Evolutionary conservation across 257 asterid species (phyloP).

Genomic region (Ilex asprella): DNA sequence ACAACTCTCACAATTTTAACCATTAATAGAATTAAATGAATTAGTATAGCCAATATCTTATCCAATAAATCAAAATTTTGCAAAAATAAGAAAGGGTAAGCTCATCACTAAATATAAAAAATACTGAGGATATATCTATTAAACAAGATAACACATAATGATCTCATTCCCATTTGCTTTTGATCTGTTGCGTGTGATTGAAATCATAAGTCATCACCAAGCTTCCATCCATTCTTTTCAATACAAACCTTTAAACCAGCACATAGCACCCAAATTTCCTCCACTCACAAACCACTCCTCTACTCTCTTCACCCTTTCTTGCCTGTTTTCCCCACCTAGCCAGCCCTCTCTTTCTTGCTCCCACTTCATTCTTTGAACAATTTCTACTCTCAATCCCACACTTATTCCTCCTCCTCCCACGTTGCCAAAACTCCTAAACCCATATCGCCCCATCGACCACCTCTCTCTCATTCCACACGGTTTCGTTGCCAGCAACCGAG

Average conservation of each 20-base stretch:
- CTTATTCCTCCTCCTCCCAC: neutral
- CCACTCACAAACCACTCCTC: slow-evolving; percentile 1
- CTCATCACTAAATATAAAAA: too few relatives aligned
- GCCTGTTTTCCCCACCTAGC: slow-evolving; percentile 1
- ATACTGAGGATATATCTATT: too few relatives aligned
- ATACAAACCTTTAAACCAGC: slow-evolving; percentile 3
- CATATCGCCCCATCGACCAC: neutral
- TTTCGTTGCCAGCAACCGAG: neutral
- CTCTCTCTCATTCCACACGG: neutral
- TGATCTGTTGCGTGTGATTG: slow-evolving; percentile 1
- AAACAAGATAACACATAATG: too few relatives aligned
- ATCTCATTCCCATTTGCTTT: slow-evolving; percentile 3
- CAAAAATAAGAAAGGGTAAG: too few relatives aligned
- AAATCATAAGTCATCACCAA: slow-evolving; percentile 5
- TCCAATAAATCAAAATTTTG: too few relatives aligned
- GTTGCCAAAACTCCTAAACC: neutral
- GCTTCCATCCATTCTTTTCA: slow-evolving; percentile 11
- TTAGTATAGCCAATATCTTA: too few relatives aligned
- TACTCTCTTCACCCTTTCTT: slow-evolving; percentile 1
- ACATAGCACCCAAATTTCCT: slow-evolving; percentile 8
- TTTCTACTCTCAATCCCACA: neutral
- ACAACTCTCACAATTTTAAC: too few relatives aligned
- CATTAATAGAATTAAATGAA: too few relatives aligned
- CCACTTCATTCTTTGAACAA: neutral
- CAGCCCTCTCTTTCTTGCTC: slow-evolving; percentile 4